Conservation (phyloP, 306 rosid genomes). For the Quercus engelmannii region DNA sequence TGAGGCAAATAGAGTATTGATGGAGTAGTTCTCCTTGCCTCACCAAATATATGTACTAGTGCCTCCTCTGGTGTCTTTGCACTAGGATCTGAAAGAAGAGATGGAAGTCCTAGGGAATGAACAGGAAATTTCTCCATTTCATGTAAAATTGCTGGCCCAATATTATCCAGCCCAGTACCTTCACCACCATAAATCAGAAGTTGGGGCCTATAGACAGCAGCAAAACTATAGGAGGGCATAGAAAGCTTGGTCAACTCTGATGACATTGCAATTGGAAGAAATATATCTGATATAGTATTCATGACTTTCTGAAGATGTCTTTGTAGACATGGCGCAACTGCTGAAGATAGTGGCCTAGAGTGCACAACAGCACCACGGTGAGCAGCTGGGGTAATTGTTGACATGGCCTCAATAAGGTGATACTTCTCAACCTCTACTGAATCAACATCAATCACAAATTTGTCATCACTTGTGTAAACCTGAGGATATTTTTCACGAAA, state of each 20-base stretch:
- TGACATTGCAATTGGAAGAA: slow-evolving; percentile 56
- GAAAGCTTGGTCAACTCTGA: slow-evolving; percentile 80
- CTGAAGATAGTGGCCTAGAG: slow-evolving; percentile 87
- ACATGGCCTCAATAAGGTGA: slow-evolving; percentile 95
- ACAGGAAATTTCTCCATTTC: slow-evolving; percentile 96
- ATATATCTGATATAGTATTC: slow-evolving; percentile 68
- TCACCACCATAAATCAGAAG: slow-evolving; percentile 90
- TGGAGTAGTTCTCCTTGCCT: slow-evolving; percentile 77
- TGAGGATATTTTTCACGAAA: slow-evolving; percentile 96
- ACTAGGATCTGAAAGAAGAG: slow-evolving; percentile 96
- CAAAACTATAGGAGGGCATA: slow-evolving; percentile 81
- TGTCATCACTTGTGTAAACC: slow-evolving; percentile 94
- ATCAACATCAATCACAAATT: slow-evolving; percentile 87
- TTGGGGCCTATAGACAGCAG: slow-evolving; percentile 86
- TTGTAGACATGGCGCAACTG: slow-evolving; percentile 80
- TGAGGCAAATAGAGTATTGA: slow-evolving; percentile 90
- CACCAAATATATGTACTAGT: slow-evolving; percentile 91
- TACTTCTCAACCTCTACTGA: slow-evolving; percentile 81
- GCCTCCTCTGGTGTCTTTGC: slow-evolving; percentile 99
- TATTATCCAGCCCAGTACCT: slow-evolving; percentile 97
- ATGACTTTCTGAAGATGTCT: slow-evolving; percentile 69
- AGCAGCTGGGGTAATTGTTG: slow-evolving; percentile 97
- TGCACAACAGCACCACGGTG: slow-evolving; percentile 92
- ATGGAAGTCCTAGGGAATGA: slow-evolving; percentile 90
- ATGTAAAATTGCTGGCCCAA: slow-evolving; percentile 96